These are phyloP conservation scores for Hymenoscyphus occultus DNA, from an alignment of 2,329 filamentous ascomycete species.

Conservation along the genomic window DNA sequence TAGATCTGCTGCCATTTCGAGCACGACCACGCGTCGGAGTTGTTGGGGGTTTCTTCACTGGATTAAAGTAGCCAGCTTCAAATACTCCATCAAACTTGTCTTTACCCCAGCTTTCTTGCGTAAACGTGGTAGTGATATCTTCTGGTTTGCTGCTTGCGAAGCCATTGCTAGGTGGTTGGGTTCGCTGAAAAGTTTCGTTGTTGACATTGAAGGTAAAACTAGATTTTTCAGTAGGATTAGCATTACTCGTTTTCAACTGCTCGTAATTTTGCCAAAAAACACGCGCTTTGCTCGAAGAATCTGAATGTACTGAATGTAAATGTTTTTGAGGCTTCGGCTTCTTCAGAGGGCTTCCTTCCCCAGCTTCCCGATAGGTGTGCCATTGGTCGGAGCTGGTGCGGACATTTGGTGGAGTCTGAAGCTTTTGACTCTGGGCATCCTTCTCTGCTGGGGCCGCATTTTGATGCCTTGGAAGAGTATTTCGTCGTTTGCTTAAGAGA, in stretches of 20 bases:
- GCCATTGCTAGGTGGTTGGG: conserved; percentile 39
- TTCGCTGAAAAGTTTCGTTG: conserved; percentile 41
- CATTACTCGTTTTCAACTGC: conserved; percentile 17
- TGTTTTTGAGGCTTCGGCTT: conserved; percentile 19
- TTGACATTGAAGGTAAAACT: conserved; percentile 53
- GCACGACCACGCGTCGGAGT: conserved; percentile 22
- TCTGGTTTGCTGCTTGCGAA: conserved; percentile 54
- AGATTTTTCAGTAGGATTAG: conserved; percentile 35
- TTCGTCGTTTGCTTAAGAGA: conserved; percentile 24
- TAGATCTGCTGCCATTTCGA: conserved; percentile 30
- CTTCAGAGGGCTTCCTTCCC: conserved; percentile 21
- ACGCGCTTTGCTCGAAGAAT: conserved; percentile 19
- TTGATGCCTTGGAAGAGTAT: conserved; percentile 9
- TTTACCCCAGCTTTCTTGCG: conserved; percentile 44
- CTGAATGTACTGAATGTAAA: conserved; percentile 19
- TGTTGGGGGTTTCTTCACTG: conserved; percentile 23
- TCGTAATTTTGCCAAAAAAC: conserved; percentile 15
- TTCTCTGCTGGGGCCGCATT: conserved; percentile 3
- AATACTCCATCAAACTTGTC: conserved; percentile 32
- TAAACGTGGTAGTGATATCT: conserved; percentile 61
- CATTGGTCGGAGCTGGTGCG: conserved; percentile 10
- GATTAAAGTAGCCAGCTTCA: conserved; percentile 34
- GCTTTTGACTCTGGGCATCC: background rate
- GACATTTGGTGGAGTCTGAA: background rate
- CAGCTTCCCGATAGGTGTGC: conserved; percentile 13